Evolutionary conservation across 1,284 basidiomycete species (phyloP).

Genomic region (Heterobasidion annosum): DNA sequence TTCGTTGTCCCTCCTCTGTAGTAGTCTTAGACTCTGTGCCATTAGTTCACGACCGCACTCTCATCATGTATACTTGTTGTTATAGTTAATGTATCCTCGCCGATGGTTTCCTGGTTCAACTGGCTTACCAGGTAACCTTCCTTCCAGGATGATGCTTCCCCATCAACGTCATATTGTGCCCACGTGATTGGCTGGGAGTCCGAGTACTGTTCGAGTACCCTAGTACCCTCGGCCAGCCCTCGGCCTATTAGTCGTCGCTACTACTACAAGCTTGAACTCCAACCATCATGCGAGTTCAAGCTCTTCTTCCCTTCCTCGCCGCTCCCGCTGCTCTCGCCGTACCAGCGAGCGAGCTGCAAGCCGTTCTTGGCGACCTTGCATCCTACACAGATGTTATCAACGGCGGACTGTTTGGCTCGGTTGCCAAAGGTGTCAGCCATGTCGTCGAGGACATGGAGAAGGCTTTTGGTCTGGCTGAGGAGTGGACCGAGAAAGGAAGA

Average conservation of each 20-base stretch:
- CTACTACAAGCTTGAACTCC: neutral
- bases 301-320: conserved; percentile 14
- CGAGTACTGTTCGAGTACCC: too few relatives aligned
- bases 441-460: conserved; percentile 25
- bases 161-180: too few relatives aligned
- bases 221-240: too few relatives aligned
- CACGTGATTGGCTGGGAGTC: neutral
- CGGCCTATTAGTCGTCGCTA: too few relatives aligned
- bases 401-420: conserved; percentile 8
- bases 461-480: conserved; percentile 21
- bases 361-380: conserved; percentile 22
- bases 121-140: too few relatives aligned
- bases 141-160: too few relatives aligned
- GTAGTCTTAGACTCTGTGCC: neutral
- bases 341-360: conserved; percentile 21
- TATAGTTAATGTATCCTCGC: neutral
- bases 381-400: conserved; percentile 6
- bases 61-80: neutral
- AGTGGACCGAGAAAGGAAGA: conserved; percentile 44
- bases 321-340: conserved; percentile 13
- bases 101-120: neutral
- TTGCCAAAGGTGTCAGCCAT: conserved; percentile 31
- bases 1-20: neutral
- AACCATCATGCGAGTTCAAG: neutral
- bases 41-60: too few relatives aligned